Percentiles rank a stretch among this genome's conserved stretches.
Conservation (phyloP, 495 filamentous ascomycete species). For the Aspergillus asperescens region DNA sequence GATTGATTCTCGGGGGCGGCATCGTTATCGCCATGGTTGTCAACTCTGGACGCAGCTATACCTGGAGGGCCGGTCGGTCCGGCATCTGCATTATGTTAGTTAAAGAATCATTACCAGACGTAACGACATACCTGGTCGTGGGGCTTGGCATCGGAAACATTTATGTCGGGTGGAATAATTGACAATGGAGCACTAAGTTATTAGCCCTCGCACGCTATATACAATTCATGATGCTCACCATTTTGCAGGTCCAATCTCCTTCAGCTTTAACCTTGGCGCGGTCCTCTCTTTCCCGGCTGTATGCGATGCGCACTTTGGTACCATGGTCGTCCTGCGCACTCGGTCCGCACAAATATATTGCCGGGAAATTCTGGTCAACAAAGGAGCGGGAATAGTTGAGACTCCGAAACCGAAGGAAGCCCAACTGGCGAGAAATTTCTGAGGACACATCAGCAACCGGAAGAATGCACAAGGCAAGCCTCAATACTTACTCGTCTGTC, state of each 20-base stretch:
- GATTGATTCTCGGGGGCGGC: slow-evolving; percentile 66
- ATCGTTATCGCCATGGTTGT: slow-evolving; percentile 75
- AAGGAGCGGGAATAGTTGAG: slow-evolving; percentile 59
- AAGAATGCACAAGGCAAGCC: neutral
- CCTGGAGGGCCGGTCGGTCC: slow-evolving; percentile 28
- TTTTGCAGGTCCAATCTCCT: slow-evolving; percentile 72
- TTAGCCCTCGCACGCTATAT: slow-evolving; percentile 1
- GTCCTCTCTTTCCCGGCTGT: slow-evolving; percentile 54
- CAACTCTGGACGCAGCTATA: slow-evolving; percentile 33
- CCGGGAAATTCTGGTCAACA: slow-evolving; percentile 59
- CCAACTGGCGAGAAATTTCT: slow-evolving; percentile 60
- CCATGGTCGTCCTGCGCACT: slow-evolving; percentile 46
- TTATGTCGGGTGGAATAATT: slow-evolving; percentile 66
- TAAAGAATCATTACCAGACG: neutral
- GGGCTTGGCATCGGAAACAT: slow-evolving; percentile 72
- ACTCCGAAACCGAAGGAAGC: slow-evolving; percentile 61
- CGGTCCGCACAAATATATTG: slow-evolving; percentile 51
- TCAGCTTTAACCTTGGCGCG: slow-evolving; percentile 49
- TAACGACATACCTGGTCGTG: slow-evolving; percentile 56
- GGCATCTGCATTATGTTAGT: slow-evolving; percentile 23
- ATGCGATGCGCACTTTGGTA: slow-evolving; percentile 56
- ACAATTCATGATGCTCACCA: slow-evolving; percentile 40
- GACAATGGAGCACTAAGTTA: slow-evolving; percentile 57
- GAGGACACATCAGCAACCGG: slow-evolving; percentile 7
- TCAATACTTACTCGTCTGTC: slow-evolving; percentile 53